These are phyloP conservation scores for Colletotrichum sublineola DNA, from an alignment of 2,329 filamentous ascomycete species.

Conservation along the genomic window DNA sequence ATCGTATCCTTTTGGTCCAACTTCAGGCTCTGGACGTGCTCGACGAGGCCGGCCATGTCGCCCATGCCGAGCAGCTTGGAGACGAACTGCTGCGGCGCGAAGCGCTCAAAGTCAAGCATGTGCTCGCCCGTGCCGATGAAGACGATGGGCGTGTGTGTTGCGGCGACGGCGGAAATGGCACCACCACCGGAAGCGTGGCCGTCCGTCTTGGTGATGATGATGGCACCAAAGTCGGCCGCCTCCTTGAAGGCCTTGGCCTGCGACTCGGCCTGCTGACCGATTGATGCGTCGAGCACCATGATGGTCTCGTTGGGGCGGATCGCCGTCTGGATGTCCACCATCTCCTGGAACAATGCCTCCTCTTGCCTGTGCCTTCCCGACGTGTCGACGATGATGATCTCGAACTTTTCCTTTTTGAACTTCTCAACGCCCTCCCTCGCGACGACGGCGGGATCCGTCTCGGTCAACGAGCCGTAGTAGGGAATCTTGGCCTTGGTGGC, in stretches of 20 bases:
- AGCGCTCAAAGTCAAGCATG: conserved; percentile 93
- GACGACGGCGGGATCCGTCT: conserved; percentile 94
- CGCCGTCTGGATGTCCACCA: conserved; percentile 94
- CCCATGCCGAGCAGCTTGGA: conserved; percentile 97
- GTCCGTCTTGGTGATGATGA: conserved; percentile 99
- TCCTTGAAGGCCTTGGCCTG: conserved; percentile 98
- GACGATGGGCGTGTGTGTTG: conserved; percentile 95
- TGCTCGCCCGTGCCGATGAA: conserved; percentile 99
- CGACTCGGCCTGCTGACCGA: conserved; percentile 94
- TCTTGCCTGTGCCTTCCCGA: conserved; percentile 96
- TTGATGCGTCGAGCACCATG: conserved; percentile 96
- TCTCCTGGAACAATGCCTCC: conserved; percentile 94
- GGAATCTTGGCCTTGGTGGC: conserved; percentile 99
- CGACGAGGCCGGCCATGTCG: conserved; percentile 93
- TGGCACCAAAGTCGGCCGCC: conserved; percentile 95
- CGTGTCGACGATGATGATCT: conserved; percentile 98
- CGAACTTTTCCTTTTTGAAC: conserved; percentile 98
- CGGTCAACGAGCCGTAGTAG: conserved; percentile 96
- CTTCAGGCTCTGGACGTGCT: conserved; percentile 96
- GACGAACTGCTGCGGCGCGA: conserved; percentile 92
- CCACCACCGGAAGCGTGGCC: conserved; percentile 95
- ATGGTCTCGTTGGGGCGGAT: conserved; percentile 96
- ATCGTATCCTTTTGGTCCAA: conserved; percentile 98
- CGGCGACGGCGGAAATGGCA: conserved; percentile 96
- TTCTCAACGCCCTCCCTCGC: conserved; percentile 97